Evolutionary conservation across 1,284 basidiomycete species (phyloP).

Genomic region (Baeospora myosura): DNA sequence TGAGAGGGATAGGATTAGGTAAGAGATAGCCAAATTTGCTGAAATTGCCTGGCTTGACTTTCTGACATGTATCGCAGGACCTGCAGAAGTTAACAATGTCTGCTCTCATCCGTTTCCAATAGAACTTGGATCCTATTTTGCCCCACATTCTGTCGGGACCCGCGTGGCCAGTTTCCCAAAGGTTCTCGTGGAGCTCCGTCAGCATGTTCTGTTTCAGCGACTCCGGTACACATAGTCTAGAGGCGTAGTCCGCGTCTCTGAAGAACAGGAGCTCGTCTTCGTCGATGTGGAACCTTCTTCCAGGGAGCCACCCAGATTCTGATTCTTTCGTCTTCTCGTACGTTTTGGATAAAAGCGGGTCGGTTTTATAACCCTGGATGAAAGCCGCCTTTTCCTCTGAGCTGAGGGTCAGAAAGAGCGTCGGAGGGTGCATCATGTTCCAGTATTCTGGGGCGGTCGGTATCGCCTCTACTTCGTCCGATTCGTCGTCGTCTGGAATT

Average conservation of each 20-base stretch:
- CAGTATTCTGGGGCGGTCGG: too few species aligned
- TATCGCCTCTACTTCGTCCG: too few species aligned
- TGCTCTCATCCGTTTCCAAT: background rate
- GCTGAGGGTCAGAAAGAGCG: too few species aligned
- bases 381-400: too few species aligned
- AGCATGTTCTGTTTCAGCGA: background rate
- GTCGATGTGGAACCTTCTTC: too few species aligned
- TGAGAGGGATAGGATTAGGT: slow-evolving; percentile 27
- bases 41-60: background rate
- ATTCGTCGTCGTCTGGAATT: too few species aligned
- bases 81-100: background rate
- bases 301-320: too few species aligned
- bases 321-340: too few species aligned
- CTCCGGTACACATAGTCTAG: background rate
- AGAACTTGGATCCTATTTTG: background rate
- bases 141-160: background rate
- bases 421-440: too few species aligned
- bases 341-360: too few species aligned
- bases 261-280: background rate
- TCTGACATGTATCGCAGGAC: background rate
- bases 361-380: too few species aligned
- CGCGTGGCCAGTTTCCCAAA: background rate
- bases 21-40: slow-evolving; percentile 16
- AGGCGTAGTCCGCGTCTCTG: background rate
- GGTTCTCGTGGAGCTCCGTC: background rate